A percentile compares a stretch with the other conserved stretches of the same genome.
Evolutionary conservation across 2,329 filamentous ascomycete species (phyloP).

Genomic region (Cordyceps farinosa): DNA sequence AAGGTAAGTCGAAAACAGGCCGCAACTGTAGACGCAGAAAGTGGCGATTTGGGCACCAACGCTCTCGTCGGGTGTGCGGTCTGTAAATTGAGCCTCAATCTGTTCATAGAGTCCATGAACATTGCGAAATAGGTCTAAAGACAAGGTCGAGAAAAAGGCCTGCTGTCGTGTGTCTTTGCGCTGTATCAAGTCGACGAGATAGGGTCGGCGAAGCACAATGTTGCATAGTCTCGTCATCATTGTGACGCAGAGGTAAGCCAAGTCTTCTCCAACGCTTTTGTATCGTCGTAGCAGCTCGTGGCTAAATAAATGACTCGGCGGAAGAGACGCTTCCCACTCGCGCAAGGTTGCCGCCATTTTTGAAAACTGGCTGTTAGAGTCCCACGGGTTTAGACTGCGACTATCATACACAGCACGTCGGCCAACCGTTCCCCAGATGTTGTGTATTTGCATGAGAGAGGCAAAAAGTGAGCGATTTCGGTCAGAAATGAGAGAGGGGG

Average conservation of each 20-base stretch:
- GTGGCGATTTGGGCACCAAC: constrained; percentile 53
- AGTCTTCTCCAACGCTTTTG: constrained; percentile 46
- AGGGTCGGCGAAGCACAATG: constrained; percentile 53
- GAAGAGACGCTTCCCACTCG: constrained; percentile 48
- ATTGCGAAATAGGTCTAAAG: constrained; percentile 46
- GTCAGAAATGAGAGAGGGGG: constrained; percentile 42
- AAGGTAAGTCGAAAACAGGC: constrained; percentile 49
- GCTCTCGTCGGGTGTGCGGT: constrained; percentile 43
- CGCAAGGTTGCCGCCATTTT: constrained; percentile 40
- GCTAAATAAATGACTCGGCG: constrained; percentile 47
- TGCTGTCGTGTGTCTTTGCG: constrained; percentile 36
- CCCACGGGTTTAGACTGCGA: constrained; percentile 43
- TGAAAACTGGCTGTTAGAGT: constrained; percentile 46
- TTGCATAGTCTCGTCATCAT: constrained; percentile 55
- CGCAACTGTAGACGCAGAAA: constrained; percentile 54
- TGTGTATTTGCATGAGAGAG: constrained; percentile 51
- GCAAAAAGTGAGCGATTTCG: constrained; percentile 51
- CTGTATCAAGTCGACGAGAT: constrained; percentile 47
- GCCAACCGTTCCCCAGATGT: constrained; percentile 52
- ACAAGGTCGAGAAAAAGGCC: constrained; percentile 42
- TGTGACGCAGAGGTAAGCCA: constrained; percentile 53
- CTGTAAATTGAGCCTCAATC: constrained; percentile 48
- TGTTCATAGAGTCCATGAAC: constrained; percentile 47
- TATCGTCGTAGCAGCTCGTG: constrained; percentile 40
- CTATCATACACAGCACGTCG: constrained; percentile 45